Base-by-base conservation (phyloP, 2,329 filamentous ascomycete species). In the Grosmannia penicillata region DNA sequence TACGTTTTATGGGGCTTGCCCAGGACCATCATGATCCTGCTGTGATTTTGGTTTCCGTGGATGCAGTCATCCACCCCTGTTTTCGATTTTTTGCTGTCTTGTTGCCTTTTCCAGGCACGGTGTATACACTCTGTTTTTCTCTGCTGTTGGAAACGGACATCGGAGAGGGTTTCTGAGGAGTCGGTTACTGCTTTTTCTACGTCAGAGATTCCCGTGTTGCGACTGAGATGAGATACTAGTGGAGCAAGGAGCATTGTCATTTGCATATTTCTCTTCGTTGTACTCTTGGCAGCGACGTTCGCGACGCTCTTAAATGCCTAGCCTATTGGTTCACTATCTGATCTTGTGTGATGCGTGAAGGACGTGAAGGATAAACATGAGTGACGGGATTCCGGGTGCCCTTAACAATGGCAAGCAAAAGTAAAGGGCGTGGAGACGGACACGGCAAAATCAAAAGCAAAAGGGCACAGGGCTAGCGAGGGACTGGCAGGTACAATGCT, bases 191-290 rank as follows among this genome's bases (percentile, higher is more conserved):
- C 28, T 41, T 37, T 41, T 27, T n/a, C n/a, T 31, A 7, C 25
- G 31, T 27, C 14, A 23, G 38, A 43, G 42, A 44, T 46, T 44
- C 40, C 40, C 42, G 39, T 46, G 41, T 47, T 40, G 42, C 44
- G 42, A 41, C 15, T 34, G 27, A 34, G 30, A 44, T 33, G 35
- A 30, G 25, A 39, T 22, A 21, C 18, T 21, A 15, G 38, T 34
- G 44, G 42, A 45, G 41, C 29, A 38, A 40, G 44, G 40, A 43
- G 40, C 40, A 38, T 41, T 42, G 31, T 30, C 6, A 31, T 44
- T 43, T 40, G 33, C 29, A 33, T 38, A 36, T 42, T 30, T 39
- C 30, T 34, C 21, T 39, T 38, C 17, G 35, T 32, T 41, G 40
- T 43, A 40, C 34, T 11, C 36, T n/a, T 40, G 40, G 40, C 38